A percentile compares a stretch with the other conserved stretches of the same genome.
phyloP scores from a whole-genome alignment of 2,329 filamentous ascomycete species.

The Ophiostoma novo-ulmi region DNA sequence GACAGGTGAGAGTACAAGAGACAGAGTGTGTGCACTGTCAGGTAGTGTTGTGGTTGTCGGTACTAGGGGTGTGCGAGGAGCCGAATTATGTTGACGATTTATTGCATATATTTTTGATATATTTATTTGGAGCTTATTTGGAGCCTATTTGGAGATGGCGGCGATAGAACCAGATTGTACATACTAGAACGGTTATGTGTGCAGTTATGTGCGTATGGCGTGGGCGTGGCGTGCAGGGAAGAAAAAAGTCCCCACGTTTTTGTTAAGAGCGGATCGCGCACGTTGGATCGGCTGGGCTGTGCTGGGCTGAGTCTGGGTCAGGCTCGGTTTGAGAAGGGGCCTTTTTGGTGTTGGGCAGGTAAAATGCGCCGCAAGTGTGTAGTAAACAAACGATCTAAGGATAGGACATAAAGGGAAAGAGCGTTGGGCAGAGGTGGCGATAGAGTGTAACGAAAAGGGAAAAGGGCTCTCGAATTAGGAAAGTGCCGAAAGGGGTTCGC shows the following conservation, averaged over 20 bases:
- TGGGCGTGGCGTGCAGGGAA: constrained; percentile 4
- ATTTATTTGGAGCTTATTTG: background rate
- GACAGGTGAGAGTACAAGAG: background rate
- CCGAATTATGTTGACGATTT: background rate
- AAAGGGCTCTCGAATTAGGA: background rate
- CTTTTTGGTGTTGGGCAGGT: background rate
- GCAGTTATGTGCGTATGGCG: constrained; percentile 1
- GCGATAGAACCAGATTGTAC: background rate
- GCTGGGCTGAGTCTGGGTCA: background rate
- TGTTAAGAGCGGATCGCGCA: background rate
- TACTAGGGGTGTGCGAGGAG: background rate
- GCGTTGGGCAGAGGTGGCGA: background rate
- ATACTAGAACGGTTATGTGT: background rate
- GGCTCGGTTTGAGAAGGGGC: no score
- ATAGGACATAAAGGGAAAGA: background rate
- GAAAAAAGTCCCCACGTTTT: background rate
- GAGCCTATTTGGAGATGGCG: background rate
- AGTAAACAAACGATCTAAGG: background rate
- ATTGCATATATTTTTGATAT: background rate
- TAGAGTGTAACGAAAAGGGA: background rate
- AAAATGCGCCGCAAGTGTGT: background rate
- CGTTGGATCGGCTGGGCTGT: constrained; percentile 5
- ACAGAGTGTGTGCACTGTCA: background rate
- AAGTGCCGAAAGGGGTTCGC: background rate
- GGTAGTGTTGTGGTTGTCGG: background rate